Conservation (phyloP, 495 filamentous ascomycete genomes). For the Paragyromitra xinjiangensis region DNA sequence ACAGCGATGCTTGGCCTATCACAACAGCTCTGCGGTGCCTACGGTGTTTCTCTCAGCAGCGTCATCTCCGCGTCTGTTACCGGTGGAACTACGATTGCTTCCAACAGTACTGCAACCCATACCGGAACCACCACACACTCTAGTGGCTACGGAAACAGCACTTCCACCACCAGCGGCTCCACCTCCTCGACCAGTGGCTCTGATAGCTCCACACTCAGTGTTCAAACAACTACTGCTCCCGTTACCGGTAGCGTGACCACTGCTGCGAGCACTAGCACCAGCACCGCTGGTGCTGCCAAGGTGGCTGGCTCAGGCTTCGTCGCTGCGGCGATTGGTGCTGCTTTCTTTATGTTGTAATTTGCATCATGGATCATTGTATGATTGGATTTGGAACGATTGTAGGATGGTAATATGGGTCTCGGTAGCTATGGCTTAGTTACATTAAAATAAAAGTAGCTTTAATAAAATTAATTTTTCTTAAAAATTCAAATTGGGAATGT, state of each 20-base stretch:
- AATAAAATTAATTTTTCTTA: constrained; percentile 13
- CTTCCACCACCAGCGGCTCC: background rate
- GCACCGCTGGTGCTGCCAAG: constrained; percentile 3
- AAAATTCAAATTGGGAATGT: background rate
- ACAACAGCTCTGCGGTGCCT: constrained; percentile 62
- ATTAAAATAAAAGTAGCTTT: constrained; percentile 10
- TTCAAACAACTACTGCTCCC: background rate
- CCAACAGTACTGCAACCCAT: background rate
- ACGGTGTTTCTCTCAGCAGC: constrained; percentile 59
- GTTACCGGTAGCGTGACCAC: background rate
- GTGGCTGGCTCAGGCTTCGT: constrained; percentile 29
- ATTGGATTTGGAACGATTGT: background rate
- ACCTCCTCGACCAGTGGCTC: background rate
- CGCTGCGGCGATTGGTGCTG: constrained; percentile 22
- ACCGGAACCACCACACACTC: background rate
- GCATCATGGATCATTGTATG: constrained; percentile 3
- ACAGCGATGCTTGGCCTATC: constrained; percentile 62
- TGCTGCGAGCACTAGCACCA: background rate
- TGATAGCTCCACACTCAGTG: too few species aligned
- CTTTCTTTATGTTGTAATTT: constrained; percentile 32
- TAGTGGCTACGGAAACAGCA: background rate
- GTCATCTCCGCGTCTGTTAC: background rate
- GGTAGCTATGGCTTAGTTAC: background rate
- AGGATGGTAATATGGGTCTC: constrained; percentile 3
- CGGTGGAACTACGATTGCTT: background rate